Evolutionary conservation across 2,329 filamentous ascomycete genomes (phyloP).

Genomic region (Lachnellula cervina): DNA sequence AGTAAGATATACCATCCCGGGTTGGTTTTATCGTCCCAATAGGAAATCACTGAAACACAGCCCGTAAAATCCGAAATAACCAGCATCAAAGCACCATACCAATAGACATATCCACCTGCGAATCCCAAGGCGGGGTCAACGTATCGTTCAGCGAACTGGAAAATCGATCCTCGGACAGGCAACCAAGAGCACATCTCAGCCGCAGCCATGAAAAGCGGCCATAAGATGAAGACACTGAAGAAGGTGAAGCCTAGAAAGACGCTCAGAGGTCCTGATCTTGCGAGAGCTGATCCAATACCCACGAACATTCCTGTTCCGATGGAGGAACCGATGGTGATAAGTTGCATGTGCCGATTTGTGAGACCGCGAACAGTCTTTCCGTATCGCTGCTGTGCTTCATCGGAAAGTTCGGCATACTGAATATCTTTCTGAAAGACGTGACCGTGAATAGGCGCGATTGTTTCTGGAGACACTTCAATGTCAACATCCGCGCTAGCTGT

Average conservation of each 20-base stretch:
- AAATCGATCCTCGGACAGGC: slow-evolving; percentile 45
- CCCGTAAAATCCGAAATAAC: slow-evolving; percentile 59
- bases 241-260: slow-evolving; percentile 40
- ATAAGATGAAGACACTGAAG: slow-evolving; percentile 33
- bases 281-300: slow-evolving; percentile 45
- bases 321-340: slow-evolving; percentile 31
- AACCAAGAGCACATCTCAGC: slow-evolving; percentile 45
- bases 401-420: slow-evolving; percentile 3
- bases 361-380: slow-evolving; percentile 24
- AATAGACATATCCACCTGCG: slow-evolving; percentile 41
- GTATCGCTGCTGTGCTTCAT: neutral
- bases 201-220: slow-evolving; percentile 34
- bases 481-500: neutral
- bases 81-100: slow-evolving; percentile 27
- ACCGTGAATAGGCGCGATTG: neutral
- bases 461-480: neutral
- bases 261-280: slow-evolving; percentile 45
- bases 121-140: slow-evolving; percentile 46
- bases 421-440: neutral
- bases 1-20: slow-evolving; percentile 41
- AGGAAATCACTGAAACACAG: slow-evolving; percentile 57
- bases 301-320: slow-evolving; percentile 41
- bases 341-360: slow-evolving; percentile 14
- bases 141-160: slow-evolving; percentile 43
- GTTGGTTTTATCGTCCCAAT: slow-evolving; percentile 43